A percentile compares a stretch with the other conserved stretches of the same genome.
These are phyloP conservation scores for Verticillium albo-atrum DNA, from an alignment of 2,329 filamentous ascomycete genomes.

Conservation along the genomic window DNA sequence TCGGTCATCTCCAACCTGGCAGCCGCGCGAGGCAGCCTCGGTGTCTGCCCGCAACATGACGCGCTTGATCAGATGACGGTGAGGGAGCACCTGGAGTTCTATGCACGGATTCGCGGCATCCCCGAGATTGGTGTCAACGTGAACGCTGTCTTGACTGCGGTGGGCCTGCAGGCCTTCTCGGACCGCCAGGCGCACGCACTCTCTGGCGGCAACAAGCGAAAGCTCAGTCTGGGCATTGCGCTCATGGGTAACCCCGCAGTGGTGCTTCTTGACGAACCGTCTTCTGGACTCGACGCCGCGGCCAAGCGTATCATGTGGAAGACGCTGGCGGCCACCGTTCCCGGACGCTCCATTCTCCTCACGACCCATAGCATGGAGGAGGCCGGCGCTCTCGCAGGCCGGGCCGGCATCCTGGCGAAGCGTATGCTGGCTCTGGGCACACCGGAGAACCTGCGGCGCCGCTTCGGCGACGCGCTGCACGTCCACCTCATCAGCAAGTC, in stretches of 20 bases:
- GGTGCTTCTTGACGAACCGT: constrained; percentile 83
- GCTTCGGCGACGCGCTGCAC: constrained; percentile 74
- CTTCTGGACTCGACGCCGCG: constrained; percentile 82
- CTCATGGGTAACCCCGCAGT: constrained; percentile 90
- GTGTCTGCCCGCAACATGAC: constrained; percentile 88
- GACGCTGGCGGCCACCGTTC: constrained; percentile 68
- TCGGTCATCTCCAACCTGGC: constrained; percentile 71
- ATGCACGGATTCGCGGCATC: constrained; percentile 79
- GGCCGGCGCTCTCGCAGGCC: constrained; percentile 78
- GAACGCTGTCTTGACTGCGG: constrained; percentile 69
- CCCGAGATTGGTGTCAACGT: constrained; percentile 74
- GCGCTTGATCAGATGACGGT: constrained; percentile 92
- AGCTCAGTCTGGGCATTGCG: constrained; percentile 82
- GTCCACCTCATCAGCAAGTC: constrained; percentile 74
- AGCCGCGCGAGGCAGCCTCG: constrained; percentile 69
- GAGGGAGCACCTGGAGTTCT: constrained; percentile 80
- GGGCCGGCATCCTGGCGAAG: constrained; percentile 80
- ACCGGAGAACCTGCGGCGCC: constrained; percentile 64
- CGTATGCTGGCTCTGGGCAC: constrained; percentile 83
- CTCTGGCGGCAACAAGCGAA: constrained; percentile 91
- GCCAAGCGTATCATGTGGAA: constrained; percentile 93
- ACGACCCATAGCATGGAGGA: constrained; percentile 97
- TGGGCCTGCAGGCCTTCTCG: constrained; percentile 68
- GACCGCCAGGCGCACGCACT: constrained; percentile 73
- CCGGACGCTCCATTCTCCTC: constrained; percentile 76